Evolutionary conservation across 148 eudicot genomes (phyloP).

Genomic region (Arbutus unedo): DNA sequence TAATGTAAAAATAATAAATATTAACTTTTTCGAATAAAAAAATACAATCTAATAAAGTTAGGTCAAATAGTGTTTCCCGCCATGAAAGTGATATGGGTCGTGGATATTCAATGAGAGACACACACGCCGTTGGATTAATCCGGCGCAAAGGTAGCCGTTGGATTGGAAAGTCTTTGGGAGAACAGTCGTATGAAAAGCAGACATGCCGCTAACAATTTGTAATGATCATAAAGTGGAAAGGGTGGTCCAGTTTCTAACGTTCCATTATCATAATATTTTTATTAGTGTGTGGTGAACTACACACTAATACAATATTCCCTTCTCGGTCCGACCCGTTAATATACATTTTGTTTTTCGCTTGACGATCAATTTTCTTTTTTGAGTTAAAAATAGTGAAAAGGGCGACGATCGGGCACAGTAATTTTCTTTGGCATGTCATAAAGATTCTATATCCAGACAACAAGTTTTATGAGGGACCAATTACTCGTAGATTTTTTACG

Average conservation of each 20-base stretch:
- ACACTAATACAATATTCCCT: background rate
- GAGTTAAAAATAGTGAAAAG: no score
- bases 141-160: background rate
- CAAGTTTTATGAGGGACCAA: no score
- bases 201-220: background rate
- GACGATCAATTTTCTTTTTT: no score
- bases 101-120: background rate
- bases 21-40: no score
- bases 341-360: background rate
- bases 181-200: background rate
- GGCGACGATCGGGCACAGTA: no score
- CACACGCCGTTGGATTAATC: background rate
- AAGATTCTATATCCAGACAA: no score
- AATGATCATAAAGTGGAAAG: background rate
- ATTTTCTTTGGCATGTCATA: no score
- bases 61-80: background rate
- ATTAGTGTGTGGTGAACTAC: background rate
- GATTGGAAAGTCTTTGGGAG: background rate
- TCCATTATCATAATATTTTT: background rate
- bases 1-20: no score
- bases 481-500: no score
- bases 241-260: background rate
- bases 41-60: no score
- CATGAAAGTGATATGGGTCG: background rate
- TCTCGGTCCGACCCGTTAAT: background rate